phyloP scores from a whole-genome alignment of 345 rosid genomes.

The Dimocarpus longan region DNA sequence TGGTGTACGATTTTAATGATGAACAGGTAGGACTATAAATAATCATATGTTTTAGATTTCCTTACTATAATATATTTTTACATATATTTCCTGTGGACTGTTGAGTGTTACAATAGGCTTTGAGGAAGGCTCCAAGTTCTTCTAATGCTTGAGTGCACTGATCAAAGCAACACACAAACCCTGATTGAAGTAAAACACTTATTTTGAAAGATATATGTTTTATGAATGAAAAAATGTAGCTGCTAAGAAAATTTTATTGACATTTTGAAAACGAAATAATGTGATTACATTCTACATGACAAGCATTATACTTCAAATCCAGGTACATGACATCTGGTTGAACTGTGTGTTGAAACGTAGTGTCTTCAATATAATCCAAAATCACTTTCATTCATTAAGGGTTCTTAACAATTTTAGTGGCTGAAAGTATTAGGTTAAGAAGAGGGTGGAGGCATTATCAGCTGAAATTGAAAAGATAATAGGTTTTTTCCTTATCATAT shows the following conservation, averaged over 20 bases:
- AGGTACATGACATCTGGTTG: too few relatives aligned
- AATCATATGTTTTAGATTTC: background rate
- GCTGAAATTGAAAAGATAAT: too few relatives aligned
- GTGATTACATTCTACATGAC: too few relatives aligned
- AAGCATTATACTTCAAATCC: too few relatives aligned
- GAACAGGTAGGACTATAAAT: slow-evolving; percentile 54
- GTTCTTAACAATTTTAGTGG: too few relatives aligned
- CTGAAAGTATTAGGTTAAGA: too few relatives aligned
- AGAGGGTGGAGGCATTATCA: too few relatives aligned
- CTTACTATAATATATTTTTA: background rate
- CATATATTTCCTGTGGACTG: background rate
- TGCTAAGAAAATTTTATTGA: background rate
- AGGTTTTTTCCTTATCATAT: too few relatives aligned
- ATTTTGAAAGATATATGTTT: background rate
- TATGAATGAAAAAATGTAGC: background rate
- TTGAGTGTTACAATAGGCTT: background rate
- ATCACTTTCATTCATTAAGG: too few relatives aligned
- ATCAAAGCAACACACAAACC: background rate
- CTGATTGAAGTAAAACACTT: background rate
- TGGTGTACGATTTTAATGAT: slow-evolving; percentile 65
- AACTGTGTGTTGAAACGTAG: too few relatives aligned
- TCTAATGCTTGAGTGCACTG: background rate
- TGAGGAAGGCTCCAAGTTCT: background rate
- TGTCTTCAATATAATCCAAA: too few relatives aligned
- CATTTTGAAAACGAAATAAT: too few relatives aligned